Percentiles rank a stretch among this genome's conserved stretches.
These are phyloP conservation scores for Rhizoctonia solani DNA, from an alignment of 1,284 basidiomycete genomes.

Conservation along the genomic window DNA sequence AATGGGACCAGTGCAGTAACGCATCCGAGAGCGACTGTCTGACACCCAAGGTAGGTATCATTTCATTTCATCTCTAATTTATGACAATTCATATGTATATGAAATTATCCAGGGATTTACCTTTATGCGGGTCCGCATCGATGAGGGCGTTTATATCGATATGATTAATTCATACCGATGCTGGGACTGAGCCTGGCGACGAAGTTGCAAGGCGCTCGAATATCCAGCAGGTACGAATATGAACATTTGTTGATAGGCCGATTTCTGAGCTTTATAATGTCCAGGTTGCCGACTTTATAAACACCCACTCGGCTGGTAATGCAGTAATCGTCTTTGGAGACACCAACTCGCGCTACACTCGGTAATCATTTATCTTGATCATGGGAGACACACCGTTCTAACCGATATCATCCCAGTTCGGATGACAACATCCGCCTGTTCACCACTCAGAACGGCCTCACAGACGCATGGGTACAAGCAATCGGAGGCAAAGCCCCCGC, in stretches of 20 bases:
- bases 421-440: constrained; percentile 22
- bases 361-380: background rate
- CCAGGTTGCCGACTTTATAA: constrained; percentile 43
- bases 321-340: constrained; percentile 49
- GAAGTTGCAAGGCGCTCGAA: constrained; percentile 46
- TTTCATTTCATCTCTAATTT: background rate
- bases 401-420: background rate
- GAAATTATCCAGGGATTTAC: constrained; percentile 45
- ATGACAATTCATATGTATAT: background rate
- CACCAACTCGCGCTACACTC: constrained; percentile 49
- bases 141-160: constrained; percentile 47
- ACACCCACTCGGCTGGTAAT: constrained; percentile 46
- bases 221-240: constrained; percentile 43
- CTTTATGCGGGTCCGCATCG: constrained; percentile 45
- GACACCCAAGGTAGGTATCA: constrained; percentile 44
- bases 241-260: background rate
- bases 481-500: constrained; percentile 42
- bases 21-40: constrained; percentile 47
- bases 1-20: constrained; percentile 47
- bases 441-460: constrained; percentile 24
- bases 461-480: constrained; percentile 39
- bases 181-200: constrained; percentile 47
- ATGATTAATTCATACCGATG: constrained; percentile 50
- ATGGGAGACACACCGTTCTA: background rate
- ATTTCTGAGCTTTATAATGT: too few relatives aligned